Evolutionary conservation across 225 moss, liverwort and hornwort genomes (phyloP).

Genomic region (Asterella californica): DNA sequence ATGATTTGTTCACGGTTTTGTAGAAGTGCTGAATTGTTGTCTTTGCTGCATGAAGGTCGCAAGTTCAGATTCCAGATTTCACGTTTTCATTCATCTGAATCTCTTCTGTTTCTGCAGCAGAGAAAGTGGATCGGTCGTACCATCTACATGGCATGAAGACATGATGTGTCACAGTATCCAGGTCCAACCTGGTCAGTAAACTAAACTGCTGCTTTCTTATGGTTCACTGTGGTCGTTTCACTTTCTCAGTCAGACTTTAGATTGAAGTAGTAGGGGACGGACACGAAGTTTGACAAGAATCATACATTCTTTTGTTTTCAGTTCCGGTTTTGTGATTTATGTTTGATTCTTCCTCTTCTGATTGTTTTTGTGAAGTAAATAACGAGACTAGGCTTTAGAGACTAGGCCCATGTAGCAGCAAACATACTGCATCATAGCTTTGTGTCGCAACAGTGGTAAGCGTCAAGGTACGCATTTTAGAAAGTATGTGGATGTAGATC

Average conservation of each 20-base stretch:
- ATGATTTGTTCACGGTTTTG: too few relatives aligned
- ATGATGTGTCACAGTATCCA: constrained; percentile 28
- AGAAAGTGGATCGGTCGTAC: background rate
- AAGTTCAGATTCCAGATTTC: background rate
- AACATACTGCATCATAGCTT: too few relatives aligned
- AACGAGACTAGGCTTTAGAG: too few relatives aligned
- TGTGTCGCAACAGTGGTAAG: too few relatives aligned
- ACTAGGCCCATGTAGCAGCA: too few relatives aligned
- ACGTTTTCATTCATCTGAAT: background rate
- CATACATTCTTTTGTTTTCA: too few relatives aligned
- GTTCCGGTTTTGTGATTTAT: too few relatives aligned
- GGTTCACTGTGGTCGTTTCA: too few relatives aligned
- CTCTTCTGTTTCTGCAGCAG: constrained; percentile 33
- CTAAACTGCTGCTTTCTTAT: background rate
- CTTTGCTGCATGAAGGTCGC: background rate
- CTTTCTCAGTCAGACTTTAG: background rate
- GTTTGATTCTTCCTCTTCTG: too few relatives aligned
- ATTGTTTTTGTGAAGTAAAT: too few relatives aligned
- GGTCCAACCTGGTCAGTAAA: constrained; percentile 53
- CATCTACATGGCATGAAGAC: constrained; percentile 15
- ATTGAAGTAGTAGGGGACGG: background rate
- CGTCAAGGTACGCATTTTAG: too few relatives aligned
- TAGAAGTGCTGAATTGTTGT: background rate
- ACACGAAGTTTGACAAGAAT: background rate
- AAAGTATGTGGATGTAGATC: too few relatives aligned